Conservation (phyloP, 2,329 filamentous ascomycete species). For the Penicillium sp. region DNA sequence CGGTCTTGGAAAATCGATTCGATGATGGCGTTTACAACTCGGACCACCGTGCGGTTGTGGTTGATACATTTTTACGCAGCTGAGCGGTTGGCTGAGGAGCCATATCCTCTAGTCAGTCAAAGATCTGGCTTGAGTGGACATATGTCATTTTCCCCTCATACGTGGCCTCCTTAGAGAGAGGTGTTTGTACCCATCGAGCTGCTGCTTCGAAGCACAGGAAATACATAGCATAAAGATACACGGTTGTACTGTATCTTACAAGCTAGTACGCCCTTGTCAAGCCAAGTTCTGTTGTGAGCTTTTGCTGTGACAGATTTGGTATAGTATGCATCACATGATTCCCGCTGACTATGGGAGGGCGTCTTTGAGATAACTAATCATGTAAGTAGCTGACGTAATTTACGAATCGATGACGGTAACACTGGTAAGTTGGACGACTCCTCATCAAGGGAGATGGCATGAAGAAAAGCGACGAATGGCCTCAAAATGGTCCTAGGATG, state of each 20-base stretch:
- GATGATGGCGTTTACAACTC: constrained; percentile 61
- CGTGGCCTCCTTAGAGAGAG: background rate
- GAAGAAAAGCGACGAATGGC: constrained; percentile 24
- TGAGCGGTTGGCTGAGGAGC: background rate
- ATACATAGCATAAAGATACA: background rate
- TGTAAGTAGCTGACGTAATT: constrained; percentile 12
- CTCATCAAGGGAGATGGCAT: constrained; percentile 18
- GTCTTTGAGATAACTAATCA: constrained; percentile 9
- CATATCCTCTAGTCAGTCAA: background rate
- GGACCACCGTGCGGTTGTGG: constrained; percentile 63
- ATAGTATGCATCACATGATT: constrained; percentile 18
- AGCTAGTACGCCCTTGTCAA: background rate
- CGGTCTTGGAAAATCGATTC: constrained; percentile 59
- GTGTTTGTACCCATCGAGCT: background rate
- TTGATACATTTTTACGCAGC: constrained; percentile 46
- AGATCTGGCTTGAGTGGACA: background rate
- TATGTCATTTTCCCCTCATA: background rate
- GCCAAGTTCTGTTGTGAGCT: constrained; percentile 7
- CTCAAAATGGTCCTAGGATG: constrained; percentile 24
- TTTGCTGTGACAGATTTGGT: constrained; percentile 1
- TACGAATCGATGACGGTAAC: constrained; percentile 27
- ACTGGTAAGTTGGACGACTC: constrained; percentile 17
- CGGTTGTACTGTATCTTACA: constrained; percentile 2
- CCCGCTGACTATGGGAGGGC: constrained; percentile 8
- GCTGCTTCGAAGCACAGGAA: too few relatives aligned